Percentiles rank a stretch among this genome's conserved stretches.
phyloP scores from a whole-genome alignment of 1,284 basidiomycete species.

The Pseudozyma hubeiensis region DNA sequence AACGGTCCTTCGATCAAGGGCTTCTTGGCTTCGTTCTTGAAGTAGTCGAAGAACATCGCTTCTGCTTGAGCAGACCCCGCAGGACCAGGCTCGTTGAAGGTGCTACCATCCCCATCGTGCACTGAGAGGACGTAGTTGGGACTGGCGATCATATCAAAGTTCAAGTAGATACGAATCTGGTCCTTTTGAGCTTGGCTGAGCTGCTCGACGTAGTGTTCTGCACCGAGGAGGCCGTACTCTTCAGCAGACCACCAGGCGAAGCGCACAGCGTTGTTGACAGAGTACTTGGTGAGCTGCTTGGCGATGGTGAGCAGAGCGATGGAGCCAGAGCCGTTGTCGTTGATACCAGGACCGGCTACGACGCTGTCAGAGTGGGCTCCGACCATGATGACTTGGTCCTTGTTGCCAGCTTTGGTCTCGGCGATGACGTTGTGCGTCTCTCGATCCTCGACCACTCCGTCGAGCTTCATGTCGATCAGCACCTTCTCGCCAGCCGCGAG shows the following conservation, averaged over 20 bases:
- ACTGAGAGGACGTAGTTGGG: constrained; percentile 43
- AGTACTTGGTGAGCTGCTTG: constrained; percentile 34
- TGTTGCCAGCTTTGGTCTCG: constrained; percentile 27
- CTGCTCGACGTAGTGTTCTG: constrained; percentile 33
- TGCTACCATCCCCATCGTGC: constrained; percentile 40
- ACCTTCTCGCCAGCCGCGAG: constrained; percentile 34
- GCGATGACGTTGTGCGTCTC: constrained; percentile 43
- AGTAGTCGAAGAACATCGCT: constrained; percentile 32
- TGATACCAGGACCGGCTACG: constrained; percentile 40
- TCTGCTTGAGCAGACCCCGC: constrained; percentile 36
- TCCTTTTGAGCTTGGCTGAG: constrained; percentile 24
- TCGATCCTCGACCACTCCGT: constrained; percentile 37
- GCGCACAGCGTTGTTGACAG: constrained; percentile 35
- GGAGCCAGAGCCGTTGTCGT: constrained; percentile 47
- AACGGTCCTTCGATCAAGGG: constrained; percentile 33
- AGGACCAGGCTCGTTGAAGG: constrained; percentile 30
- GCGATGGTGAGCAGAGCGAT: constrained; percentile 39
- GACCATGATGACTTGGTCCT: constrained; percentile 37
- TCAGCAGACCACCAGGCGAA: constrained; percentile 48
- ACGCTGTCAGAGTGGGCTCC: constrained; percentile 43
- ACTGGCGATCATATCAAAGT: constrained; percentile 50
- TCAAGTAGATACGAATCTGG: constrained; percentile 39
- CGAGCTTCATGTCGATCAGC: constrained; percentile 22
- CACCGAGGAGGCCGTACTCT: constrained; percentile 41
- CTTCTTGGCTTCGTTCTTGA: constrained; percentile 32